Base-by-base conservation (phyloP, 805 yeast species). In the Cyberlindnera maclurae region DNA sequence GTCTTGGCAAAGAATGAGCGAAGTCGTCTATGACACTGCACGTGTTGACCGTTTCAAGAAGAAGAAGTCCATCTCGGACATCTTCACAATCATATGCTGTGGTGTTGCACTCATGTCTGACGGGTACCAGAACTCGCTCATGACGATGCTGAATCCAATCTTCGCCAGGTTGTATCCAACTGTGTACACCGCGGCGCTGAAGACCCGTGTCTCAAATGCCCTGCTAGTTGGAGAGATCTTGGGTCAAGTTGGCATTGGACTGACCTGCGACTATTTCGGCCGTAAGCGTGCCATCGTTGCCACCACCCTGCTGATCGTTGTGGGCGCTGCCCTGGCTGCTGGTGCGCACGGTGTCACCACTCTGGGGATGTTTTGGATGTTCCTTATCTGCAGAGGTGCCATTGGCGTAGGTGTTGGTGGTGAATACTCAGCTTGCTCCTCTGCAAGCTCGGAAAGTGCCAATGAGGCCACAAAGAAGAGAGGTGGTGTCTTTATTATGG, bases 381-480 rank as follows among this genome's bases (percentile, higher is more conserved):
- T 82, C 51, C 73, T 77, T 33, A 76, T 82, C n/a, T 65, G 75
- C 44, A 69, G 90, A 57, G 90, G 90, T 50, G 68, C 80, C 9
- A 75, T 82, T 34, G 94, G 93, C 33, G 75, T 81, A 46, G 93
- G 93, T 45, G 73, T 81, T 40, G 88, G 88, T 45, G 86, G 86
- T 27, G 88, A 82, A 54, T 82, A 81, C 52, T 81, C 83, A 10
- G 78, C 83, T 1, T 75, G 80, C 15, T 75, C 85, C 0, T 75
- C 79, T 3, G 66, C 81, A 15, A 82, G 86, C 3, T 73, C 77
- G 33, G 88, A 82, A 53, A 82, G 88, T 20, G 83, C 86, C 10
- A 80, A 81, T 55, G 87, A 82, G 51, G 68, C 77, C 7, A 68
- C 70, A 36, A 73, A 66, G 50, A 67, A 70, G 51, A 67, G 93